A percentile compares a stretch with the other conserved stretches of the same genome.
phyloP scores from a whole-genome alignment of 2,329 filamentous ascomycete genomes.

The Neonectria coccinea region DNA sequence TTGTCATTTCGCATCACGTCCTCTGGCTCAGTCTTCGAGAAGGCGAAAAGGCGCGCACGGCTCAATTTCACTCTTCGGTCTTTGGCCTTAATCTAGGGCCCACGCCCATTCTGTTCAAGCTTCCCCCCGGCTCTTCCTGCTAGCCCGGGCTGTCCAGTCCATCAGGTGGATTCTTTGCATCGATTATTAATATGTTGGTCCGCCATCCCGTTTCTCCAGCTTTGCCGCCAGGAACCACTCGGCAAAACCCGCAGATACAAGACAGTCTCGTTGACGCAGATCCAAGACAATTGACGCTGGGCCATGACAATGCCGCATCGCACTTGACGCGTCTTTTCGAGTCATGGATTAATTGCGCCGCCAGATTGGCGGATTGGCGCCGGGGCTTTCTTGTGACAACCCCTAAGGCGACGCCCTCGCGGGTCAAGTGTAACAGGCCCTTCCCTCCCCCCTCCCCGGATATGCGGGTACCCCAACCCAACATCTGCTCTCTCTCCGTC shows the following conservation, averaged over 20 bases:
- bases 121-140: background rate
- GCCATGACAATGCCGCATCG: background rate
- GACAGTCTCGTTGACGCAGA: background rate
- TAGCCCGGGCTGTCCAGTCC: background rate
- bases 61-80: background rate
- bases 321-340: constrained; percentile 8
- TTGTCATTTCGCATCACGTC: constrained; percentile 29
- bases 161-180: background rate
- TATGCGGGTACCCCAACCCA: constrained; percentile 3
- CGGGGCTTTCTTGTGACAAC: background rate
- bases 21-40: constrained; percentile 3
- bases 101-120: background rate
- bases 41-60: constrained; percentile 5
- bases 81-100: background rate
- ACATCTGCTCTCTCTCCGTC: background rate
- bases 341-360: constrained; percentile 11
- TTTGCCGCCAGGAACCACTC: constrained; percentile 4
- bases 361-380: constrained; percentile 14
- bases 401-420: constrained; percentile 1
- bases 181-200: background rate
- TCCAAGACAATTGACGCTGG: constrained; percentile 1
- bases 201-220: background rate
- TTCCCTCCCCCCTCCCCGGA: background rate
- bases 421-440: constrained; percentile 14
- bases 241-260: background rate